Evolutionary conservation across 805 yeast species (phyloP), one percentile per base, ranked within the genome.

Genomic region (Candida insectorum): DNA sequence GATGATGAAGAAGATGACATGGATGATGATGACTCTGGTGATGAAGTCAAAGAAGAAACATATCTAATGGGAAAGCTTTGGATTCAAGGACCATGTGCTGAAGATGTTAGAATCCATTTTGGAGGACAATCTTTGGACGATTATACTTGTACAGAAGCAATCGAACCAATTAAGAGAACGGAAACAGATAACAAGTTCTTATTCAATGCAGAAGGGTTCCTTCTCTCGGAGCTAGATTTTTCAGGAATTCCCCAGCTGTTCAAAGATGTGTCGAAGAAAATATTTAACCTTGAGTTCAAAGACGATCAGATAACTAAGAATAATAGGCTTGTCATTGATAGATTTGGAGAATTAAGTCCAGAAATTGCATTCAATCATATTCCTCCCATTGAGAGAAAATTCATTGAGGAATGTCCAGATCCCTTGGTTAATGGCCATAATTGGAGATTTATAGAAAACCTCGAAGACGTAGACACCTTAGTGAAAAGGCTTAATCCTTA

Each of bases 21-120:
- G 1, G 69, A 61, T 0, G 62, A 50, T 19, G 45, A 39, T 4
- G 39, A 26, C 2, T 24, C 17, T 10, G 17, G 27, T 7, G 52
- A 45, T 6, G 52, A 41, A 5, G 64, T 50, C 6, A 70, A 62
- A 5, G 77, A 70, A 24, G 78, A 75, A 33, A 73, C 78, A 0
- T 87, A 82, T 49, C 67, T 82, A 17, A 82, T 85, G 81, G 96
- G 96, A 5, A 68, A 85, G 35, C 52, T 89, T 12, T 88, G 95
- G 93, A 72, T 93, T 3, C 97, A 88, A 56, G 98, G 98, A 0
- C 97, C 97, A 1, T 49, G 69, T 51, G 56, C 58, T 19, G 65
- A 61, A 33, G 81, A 76, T 48, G 40, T 70, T 26, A 35, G 39
- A 9, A 44, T 59, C 2, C 52, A 60, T 37, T 47, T 48, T 5